Percentiles rank a stretch among this genome's conserved stretches.
phyloP scores from a whole-genome alignment of 352 stramenopile species.

The Phytophthora kernoviae region DNA sequence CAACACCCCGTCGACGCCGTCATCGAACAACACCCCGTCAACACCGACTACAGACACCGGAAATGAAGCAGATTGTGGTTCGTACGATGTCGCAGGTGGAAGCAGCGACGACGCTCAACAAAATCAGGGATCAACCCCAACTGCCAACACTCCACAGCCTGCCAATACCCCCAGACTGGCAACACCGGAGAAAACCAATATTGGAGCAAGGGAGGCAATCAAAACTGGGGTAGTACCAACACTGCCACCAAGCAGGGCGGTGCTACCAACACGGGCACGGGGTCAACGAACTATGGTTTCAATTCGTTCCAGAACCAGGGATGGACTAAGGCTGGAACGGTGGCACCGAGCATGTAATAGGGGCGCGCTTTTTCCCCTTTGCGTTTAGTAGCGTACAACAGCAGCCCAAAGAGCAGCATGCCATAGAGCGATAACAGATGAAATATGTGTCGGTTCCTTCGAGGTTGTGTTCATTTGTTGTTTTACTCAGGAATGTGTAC shows the following conservation, averaged over 20 bases:
- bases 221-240: not conserved
- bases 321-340: not conserved
- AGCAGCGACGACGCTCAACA: constrained; percentile 3
- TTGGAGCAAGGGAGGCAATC: not conserved
- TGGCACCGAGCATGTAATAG: not conserved
- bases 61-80: constrained; percentile 14
- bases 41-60: constrained; percentile 1
- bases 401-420: too few species aligned
- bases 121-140: not conserved
- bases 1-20: constrained; percentile 7
- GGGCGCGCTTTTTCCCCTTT: not conserved
- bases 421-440: too few species aligned
- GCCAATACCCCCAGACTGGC: not conserved
- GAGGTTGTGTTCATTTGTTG: too few species aligned
- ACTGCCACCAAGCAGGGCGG: not conserved
- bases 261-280: not conserved
- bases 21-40: constrained; percentile 14
- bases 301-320: constrained; percentile 1
- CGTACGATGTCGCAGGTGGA: constrained; percentile 10
- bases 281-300: not conserved
- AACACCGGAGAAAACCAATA: not conserved
- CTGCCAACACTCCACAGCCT: not conserved
- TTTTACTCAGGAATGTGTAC: too few species aligned
- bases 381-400: not conserved
- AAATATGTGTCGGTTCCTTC: too few species aligned